These are phyloP conservation scores for Collybia sp. DNA, from an alignment of 768 basidiomycete species.

Conservation along the genomic window DNA sequence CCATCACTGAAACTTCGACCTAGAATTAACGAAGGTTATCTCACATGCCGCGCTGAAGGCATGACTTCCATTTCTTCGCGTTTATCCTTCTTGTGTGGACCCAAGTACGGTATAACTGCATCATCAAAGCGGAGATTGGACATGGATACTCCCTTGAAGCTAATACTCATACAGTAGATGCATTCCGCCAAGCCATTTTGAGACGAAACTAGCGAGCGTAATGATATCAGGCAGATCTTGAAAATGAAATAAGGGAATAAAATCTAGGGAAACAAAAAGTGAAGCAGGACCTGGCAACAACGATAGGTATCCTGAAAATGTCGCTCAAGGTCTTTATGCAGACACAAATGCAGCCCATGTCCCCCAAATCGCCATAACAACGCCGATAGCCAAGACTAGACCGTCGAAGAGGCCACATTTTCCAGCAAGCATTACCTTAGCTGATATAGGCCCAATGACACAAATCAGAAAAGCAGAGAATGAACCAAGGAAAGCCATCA, in stretches of 20 bases:
- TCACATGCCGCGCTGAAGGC: conserved; percentile 58
- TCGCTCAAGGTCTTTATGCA: conserved; percentile 4
- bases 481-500: conserved; percentile 92
- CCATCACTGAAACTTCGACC: conserved; percentile 6
- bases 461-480: conserved; percentile 78
- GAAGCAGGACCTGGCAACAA: not conserved
- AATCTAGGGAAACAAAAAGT: too few species aligned
- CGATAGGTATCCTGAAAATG: not conserved
- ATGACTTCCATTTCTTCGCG: conserved; percentile 24
- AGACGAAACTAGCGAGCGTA: not conserved
- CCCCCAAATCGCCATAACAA: conserved; percentile 74
- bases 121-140: too few species aligned
- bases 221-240: too few species aligned
- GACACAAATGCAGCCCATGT: conserved; percentile 60
- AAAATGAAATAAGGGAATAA: conserved; percentile 4
- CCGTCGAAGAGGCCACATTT: conserved; percentile 49
- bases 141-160: too few species aligned
- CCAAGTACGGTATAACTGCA: too few species aligned
- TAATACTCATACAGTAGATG: too few species aligned
- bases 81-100: not conserved
- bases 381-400: conserved; percentile 43
- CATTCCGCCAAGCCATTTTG: too few species aligned
- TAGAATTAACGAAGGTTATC: conserved; percentile 76
- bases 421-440: conserved; percentile 57
- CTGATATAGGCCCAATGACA: conserved; percentile 71